phyloP scores from a whole-genome alignment of 78 protist species.

The Speleostelium caveatum region DNA sequence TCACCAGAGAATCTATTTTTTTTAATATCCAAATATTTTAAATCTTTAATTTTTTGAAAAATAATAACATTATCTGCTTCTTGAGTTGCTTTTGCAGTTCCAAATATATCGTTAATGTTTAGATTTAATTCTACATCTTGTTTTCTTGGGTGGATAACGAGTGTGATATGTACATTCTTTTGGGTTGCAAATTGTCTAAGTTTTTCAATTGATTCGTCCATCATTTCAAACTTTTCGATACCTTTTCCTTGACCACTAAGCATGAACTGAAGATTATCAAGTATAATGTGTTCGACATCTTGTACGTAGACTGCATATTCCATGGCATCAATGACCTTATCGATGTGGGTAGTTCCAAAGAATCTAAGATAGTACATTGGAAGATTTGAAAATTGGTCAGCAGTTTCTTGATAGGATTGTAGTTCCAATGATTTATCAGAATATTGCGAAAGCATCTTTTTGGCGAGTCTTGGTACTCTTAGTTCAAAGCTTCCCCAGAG shows the following conservation, averaged over 20 bases:
- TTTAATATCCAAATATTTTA: constrained; percentile 77
- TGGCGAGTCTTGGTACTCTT: constrained; percentile 64
- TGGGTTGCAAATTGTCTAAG: constrained; percentile 88
- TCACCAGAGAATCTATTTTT: constrained; percentile 91
- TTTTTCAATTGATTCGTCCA: constrained; percentile 81
- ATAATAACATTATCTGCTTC: constrained; percentile 94
- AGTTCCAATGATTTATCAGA: constrained; percentile 36
- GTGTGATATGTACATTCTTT: constrained; percentile 88
- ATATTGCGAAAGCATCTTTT: constrained; percentile 81
- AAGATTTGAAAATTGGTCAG: constrained; percentile 63
- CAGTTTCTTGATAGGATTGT: constrained; percentile 49
- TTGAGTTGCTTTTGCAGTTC: constrained; percentile 95
- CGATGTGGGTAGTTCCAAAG: constrained; percentile 86
- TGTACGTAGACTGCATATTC: constrained; percentile 88
- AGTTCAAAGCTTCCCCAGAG: constrained; percentile 91
- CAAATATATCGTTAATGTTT: constrained; percentile 79
- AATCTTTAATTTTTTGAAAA: constrained; percentile 66
- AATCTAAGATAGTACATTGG: constrained; percentile 86
- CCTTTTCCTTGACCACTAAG: constrained; percentile 60
- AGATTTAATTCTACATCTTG: constrained; percentile 57
- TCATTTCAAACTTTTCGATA: constrained; percentile 67
- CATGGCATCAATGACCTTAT: constrained; percentile 89
- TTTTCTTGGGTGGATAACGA: constrained; percentile 92
- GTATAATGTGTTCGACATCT: constrained; percentile 88
- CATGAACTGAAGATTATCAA: constrained; percentile 93